Evolutionary conservation across 1,139 yeast species (phyloP), one percentile per base, ranked within the genome.

Genomic region (Trichomonascaceae sp.): DNA sequence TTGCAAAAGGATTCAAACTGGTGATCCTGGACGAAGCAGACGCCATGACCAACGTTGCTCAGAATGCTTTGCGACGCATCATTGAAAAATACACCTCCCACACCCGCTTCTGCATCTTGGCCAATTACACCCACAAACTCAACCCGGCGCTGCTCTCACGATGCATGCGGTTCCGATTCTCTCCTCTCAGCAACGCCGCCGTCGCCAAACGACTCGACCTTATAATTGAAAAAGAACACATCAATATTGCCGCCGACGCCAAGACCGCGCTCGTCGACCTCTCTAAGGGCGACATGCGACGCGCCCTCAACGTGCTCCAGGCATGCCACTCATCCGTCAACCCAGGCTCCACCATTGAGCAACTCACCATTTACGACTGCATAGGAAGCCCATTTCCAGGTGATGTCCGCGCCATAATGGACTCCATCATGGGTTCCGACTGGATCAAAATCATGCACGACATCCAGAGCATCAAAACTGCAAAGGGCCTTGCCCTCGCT

Each of bases 1-100:
- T 9, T 16, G 31, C 36, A 6, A 34, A 37, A 31, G 39, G 39
- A 9, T 89, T 87, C 66, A 92, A 92, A 52, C 65, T 92, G 45
- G 79, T 92, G 39, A 84, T 92, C 25, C 64, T 92, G 44, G 99
- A 92, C 60, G 99, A 92, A 60, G 98, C 98, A 0, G 98, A 92
- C 59, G 93, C 98, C 30, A 92, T 92, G 98, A 89, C 99, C 1
- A 76, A 80, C 40, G 93, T 80, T 6, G 98, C 99, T 0, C 95
- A 92, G 56, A 89, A 89, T 54, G 95, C 98, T 1, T 64, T 92
- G 43, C 71, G 99, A 57, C 65, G 99, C 33, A 60, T 74, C 47
- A 92, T 92, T 56, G 99, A 92, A 56, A 85, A 82, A 52, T 89
- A 84, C 53, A 87, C 98, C 17, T 80, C 82, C 50, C 87, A 87